Evolutionary conservation across 1,139 yeast species (phyloP).

Genomic region (Citeromyces siamensis): DNA sequence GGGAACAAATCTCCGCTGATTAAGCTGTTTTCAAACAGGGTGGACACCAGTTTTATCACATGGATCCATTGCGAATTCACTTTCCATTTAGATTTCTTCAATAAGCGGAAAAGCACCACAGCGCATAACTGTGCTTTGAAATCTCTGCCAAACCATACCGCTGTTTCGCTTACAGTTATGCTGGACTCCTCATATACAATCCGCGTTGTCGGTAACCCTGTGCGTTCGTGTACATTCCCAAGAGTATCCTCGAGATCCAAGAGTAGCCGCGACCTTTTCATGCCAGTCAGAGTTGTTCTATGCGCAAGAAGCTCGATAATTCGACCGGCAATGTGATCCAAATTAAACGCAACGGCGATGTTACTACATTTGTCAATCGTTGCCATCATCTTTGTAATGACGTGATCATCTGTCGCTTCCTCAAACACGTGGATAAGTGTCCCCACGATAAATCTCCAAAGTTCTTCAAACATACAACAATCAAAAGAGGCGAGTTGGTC

Average conservation of each 20-base stretch:
- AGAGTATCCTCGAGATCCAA: constrained; percentile 4
- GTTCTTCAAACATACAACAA: constrained; percentile 49
- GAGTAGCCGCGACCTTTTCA: constrained; percentile 13
- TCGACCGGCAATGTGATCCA: constrained; percentile 47
- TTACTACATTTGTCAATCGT: constrained; percentile 78
- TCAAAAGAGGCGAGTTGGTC: constrained; percentile 39
- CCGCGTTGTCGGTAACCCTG: constrained; percentile 19
- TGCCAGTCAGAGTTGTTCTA: constrained; percentile 40
- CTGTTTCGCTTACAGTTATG: constrained; percentile 65
- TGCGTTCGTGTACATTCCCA: constrained; percentile 7
- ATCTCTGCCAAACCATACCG: constrained; percentile 81
- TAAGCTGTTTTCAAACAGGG: constrained; percentile 62
- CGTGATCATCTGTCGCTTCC: constrained; percentile 84
- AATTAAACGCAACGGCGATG: constrained; percentile 54
- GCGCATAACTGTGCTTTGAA: constrained; percentile 87
- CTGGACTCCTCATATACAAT: constrained; percentile 19
- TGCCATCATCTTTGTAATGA: constrained; percentile 76
- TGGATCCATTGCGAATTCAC: constrained; percentile 38
- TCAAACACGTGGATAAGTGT: constrained; percentile 69
- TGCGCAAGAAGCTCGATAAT: constrained; percentile 53
- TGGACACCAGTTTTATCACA: constrained; percentile 46
- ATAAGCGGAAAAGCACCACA: constrained; percentile 70
- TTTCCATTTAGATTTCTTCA: constrained; percentile 42
- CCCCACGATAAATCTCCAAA: constrained; percentile 50
- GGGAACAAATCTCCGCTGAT: constrained; percentile 54